Conservation (phyloP, 2,329 filamentous ascomycete genomes). For the Fusarium longipes region DNA sequence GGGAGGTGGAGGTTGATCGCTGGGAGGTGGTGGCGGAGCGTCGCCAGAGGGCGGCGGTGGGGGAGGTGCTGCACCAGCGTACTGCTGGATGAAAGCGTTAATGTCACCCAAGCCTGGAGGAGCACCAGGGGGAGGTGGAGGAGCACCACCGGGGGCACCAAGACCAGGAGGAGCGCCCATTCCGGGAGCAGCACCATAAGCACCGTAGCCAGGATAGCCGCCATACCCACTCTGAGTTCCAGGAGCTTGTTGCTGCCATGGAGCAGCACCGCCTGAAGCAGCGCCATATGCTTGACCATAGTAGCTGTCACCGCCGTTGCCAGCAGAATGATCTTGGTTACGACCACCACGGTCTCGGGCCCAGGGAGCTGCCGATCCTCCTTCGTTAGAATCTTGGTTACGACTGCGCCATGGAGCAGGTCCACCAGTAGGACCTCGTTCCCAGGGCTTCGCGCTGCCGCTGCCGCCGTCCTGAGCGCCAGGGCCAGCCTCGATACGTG, state of each 20-base stretch:
- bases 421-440: constrained; percentile 84
- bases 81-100: constrained; percentile 75
- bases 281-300: constrained; percentile 48
- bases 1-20: no score
- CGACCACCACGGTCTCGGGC: constrained; percentile 68
- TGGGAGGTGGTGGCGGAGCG: constrained; percentile 72
- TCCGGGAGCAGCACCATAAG: constrained; percentile 61
- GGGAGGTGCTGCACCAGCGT: constrained; percentile 64
- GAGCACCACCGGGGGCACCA: constrained; percentile 58
- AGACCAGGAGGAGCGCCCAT: constrained; percentile 57
- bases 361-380: constrained; percentile 68
- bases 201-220: constrained; percentile 60
- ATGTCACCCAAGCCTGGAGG: constrained; percentile 69
- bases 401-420: constrained; percentile 82
- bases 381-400: constrained; percentile 63
- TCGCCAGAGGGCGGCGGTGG: constrained; percentile 69
- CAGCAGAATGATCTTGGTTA: constrained; percentile 54
- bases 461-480: constrained; percentile 67
- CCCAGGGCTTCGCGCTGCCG: constrained; percentile 83
- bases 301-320: constrained; percentile 47
- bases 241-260: constrained; percentile 70
- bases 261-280: constrained; percentile 46
- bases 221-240: constrained; percentile 68
- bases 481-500: constrained; percentile 88
- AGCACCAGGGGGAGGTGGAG: constrained; percentile 56